Evolutionary conservation across 2,329 filamentous ascomycete genomes (phyloP).

Genomic region (Paraphaeosphaeria sporulosa): DNA sequence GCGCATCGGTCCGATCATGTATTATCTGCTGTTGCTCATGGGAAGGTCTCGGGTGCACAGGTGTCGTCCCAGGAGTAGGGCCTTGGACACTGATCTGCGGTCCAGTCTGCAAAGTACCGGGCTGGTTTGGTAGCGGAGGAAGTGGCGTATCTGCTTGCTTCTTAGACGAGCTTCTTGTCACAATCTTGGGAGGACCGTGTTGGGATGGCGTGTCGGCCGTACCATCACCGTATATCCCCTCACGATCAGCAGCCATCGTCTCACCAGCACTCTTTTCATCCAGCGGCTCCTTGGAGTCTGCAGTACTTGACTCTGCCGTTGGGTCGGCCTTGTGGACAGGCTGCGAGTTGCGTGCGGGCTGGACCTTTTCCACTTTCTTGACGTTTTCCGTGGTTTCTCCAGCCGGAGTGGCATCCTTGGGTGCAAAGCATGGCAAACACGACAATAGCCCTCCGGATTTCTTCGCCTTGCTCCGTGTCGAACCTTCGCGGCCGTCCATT

Average conservation of each 20-base stretch:
- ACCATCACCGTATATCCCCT: conserved; percentile 33
- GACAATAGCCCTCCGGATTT: conserved; percentile 53
- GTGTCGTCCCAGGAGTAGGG: conserved; percentile 54
- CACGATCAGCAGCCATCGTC: conserved; percentile 27
- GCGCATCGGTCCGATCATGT: conserved; percentile 59
- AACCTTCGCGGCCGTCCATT: conserved; percentile 40
- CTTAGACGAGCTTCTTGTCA: conserved; percentile 44
- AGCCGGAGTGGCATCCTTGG: conserved; percentile 62
- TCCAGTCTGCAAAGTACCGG: conserved; percentile 41
- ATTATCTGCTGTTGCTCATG: conserved; percentile 53
- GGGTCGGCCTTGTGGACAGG: conserved; percentile 52
- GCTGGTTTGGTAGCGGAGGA: conserved; percentile 39
- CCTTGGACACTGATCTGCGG: conserved; percentile 54
- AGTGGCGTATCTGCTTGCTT: conserved; percentile 40
- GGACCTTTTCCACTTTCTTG: conserved; percentile 50
- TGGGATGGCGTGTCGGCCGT: conserved; percentile 34
- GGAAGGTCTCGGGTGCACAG: conserved; percentile 42
- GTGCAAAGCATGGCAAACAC: conserved; percentile 73
- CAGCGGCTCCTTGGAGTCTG: conserved; percentile 54
- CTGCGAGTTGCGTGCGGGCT: conserved; percentile 54
- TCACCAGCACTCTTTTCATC: conserved; percentile 52
- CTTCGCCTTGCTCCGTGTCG: conserved; percentile 50
- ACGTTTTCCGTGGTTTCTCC: conserved; percentile 53
- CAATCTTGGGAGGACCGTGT: conserved; percentile 34
- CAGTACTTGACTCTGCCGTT: conserved; percentile 53